Base-by-base conservation (phyloP, 192 early-diverging fungal species). In the Backusella tarrabulga region DNA sequence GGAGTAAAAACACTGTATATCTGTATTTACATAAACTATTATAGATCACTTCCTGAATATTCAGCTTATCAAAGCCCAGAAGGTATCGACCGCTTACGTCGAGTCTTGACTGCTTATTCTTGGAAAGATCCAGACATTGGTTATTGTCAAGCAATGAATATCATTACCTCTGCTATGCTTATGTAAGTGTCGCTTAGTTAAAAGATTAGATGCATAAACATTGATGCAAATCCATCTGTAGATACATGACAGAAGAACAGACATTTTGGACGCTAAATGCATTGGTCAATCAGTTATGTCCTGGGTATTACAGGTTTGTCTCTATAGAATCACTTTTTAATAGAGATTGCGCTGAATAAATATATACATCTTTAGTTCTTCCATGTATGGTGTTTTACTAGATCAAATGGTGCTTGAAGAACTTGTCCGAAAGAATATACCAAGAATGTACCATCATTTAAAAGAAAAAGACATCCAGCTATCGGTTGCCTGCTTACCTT, bases 111-210 rank as follows among this genome's bases (percentile, higher is more conserved):
- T 67, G 93, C 93, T 3, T 96, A 96, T 74, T 89, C 94, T 36
- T 91, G 92, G 89, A 92, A 91, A 77, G 90, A 95, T 77, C 88
- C 94, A 2, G 96, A 97, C 77, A 91, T 99, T 26, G 98, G 98
- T 26, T 99, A 99, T 83, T 99, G 98, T 81, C 98, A 99, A 82
- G 97, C 98, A 4, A 99, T 99, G 98, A 99, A 99, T 83, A 97
- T 99, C 87, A 93, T 99, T 3, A 95, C 96, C 38, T 95, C 94
- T n/a, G 93, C 97, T 1, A 86, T 99, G 77, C 85, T 99, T 60
- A 95, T 99, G 85, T 89, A 83, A 74, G 78, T 73, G 15, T 42
- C 3, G 32, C 32, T 14, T 32, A 7, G 72, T 68, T 14, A 17
- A 23, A 9, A 56, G 11, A 56, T 3, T 3, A 7, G 11, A 3